Base-by-base conservation (phyloP, 176 grass and related monocot species). In the Ananas comosus region DNA sequence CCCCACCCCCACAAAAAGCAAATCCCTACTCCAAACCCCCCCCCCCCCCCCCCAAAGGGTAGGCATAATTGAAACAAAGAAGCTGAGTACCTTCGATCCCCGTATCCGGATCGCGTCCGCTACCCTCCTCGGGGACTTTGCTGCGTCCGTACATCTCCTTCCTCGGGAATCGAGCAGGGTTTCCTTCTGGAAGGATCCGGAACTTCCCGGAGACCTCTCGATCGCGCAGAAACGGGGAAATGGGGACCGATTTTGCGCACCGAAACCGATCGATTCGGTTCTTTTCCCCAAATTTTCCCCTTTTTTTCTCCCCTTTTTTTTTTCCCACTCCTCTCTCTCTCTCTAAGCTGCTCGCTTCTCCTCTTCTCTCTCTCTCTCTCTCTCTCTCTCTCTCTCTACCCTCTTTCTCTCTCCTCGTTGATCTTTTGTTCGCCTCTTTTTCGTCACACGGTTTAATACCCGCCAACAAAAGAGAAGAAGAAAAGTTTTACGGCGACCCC, bases 31-130 rank as follows among this genome's bases (percentile, higher is more conserved):
- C n/a, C n/a, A n/a, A n/a, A n/a, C n/a, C n/a, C n/a, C n/a, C n/a
- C n/a, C n/a, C n/a, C n/a, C n/a, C n/a, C n/a, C n/a, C n/a, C n/a
- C n/a, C n/a, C n/a, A n/a, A n/a, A n/a, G n/a, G n/a, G n/a, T n/a
- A n/a, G 27, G 11, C 25, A 63, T n/a, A 17, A 7, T 4, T 6
- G 7, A 11, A 49, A 13, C 21, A 63, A 13, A 10, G 8, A 61
- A 21, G 24, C 42, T 49, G 65, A 8, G 19, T 28, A 74, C 72
- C 59, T 74, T 74, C 72, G 19, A 74, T 42, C 9, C 72, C 72
- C 10, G 49, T 33, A 13, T 51, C 72, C 2, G 72, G 61, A 51
- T 74, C 56, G 19, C 49, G 49, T n/a, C 48, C 12, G 49, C 56
- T 19, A 9, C 56, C 56, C 56, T 22, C 56, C 13, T 19, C 56